Base-by-base conservation (phyloP, 371 early-diverging fungal genomes). In the Rhizopus arrhizus region DNA sequence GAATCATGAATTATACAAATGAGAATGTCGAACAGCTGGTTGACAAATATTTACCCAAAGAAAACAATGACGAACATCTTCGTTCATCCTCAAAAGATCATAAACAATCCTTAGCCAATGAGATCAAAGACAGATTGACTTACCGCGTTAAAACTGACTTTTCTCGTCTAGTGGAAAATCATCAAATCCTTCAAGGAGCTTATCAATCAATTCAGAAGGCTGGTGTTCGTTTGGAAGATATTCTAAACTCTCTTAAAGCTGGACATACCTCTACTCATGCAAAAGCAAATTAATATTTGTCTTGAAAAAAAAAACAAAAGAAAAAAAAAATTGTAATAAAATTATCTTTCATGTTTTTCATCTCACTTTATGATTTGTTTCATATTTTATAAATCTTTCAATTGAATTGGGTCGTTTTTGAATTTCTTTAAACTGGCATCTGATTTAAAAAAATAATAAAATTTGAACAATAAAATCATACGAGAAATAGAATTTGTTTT, bases 311-410 rank as follows among this genome's bases (percentile, higher is more conserved):
- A 8, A 70, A 73, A 1, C 34, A 55, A 5, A 75, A 78, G 22
- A 38, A 74, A 36, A 56, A 74, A 7, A 46, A 58, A 9, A 64
- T 66, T 56, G 41, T 78, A 15, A 65, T 85, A 43, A 81, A 82
- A 29, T 77, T 75, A 15, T 74, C 73, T 45, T 75, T 80, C 52
- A 71, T 83, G 2, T 63, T 85, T 13, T 84, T 84, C 28, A 59
- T 22, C 22, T 22, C 22, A 22, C 22, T 22, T 22, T n/a, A n/a
- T n/a, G n/a, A n/a, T n/a, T n/a, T n/a, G n/a, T n/a, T n/a, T 22
- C 2, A 22, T 2, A 22, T 22, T 22, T 22, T 22, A 22, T 22
- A 22, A 22, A 22, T 22, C 22, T 22, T 22, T 22, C 22, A 22
- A 22, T 22, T 22, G 22, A 22, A 22, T 2, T 1, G 22, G 22